A percentile compares a stretch with the other conserved stretches of the same genome.
These are phyloP conservation scores for Phytopythium boreale DNA, from an alignment of 352 stramenopile genomes.

Conservation along the genomic window DNA sequence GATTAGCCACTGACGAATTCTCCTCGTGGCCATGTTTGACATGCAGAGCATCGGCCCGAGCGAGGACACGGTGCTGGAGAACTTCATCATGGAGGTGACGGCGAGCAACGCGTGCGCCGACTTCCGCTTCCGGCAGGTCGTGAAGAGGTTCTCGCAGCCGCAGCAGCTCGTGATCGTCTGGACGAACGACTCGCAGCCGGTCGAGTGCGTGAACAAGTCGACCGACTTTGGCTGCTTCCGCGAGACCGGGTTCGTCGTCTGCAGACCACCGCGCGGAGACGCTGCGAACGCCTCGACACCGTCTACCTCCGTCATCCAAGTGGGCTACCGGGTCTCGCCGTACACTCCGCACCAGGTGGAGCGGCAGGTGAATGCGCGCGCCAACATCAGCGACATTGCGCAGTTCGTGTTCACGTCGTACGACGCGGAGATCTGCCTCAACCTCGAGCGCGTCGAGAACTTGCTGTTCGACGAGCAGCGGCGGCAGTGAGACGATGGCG, in stretches of 20 bases:
- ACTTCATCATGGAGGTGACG: slow-evolving; percentile 30
- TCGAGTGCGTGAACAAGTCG: slow-evolving; percentile 45
- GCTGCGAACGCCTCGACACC: background rate
- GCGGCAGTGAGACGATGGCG: background rate
- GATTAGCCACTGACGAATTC: too few species aligned
- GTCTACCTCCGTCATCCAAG: slow-evolving; percentile 16
- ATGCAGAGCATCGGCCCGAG: slow-evolving; percentile 16
- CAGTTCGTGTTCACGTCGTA: slow-evolving; percentile 26
- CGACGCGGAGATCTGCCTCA: slow-evolving; percentile 13
- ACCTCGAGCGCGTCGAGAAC: slow-evolving; percentile 15
- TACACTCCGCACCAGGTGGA: slow-evolving; percentile 16
- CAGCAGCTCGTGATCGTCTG: slow-evolving; percentile 57
- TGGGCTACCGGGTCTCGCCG: slow-evolving; percentile 23
- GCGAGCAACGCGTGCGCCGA: slow-evolving; percentile 26
- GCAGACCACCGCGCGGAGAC: background rate
- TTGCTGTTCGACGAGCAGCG: slow-evolving; percentile 16
- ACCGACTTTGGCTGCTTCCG: slow-evolving; percentile 31
- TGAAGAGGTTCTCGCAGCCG: slow-evolving; percentile 31
- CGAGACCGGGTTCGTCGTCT: slow-evolving; percentile 32
- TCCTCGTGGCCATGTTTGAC: too few species aligned
- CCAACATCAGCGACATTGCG: slow-evolving; percentile 16
- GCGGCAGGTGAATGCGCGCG: slow-evolving; percentile 9
- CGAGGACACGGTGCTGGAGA: slow-evolving; percentile 33
- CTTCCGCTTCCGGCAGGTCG: slow-evolving; percentile 30
- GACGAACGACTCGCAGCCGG: slow-evolving; percentile 44